phyloP scores from a whole-genome alignment of 176 grass and related monocot genomes.

The Carex littledalei region DNA sequence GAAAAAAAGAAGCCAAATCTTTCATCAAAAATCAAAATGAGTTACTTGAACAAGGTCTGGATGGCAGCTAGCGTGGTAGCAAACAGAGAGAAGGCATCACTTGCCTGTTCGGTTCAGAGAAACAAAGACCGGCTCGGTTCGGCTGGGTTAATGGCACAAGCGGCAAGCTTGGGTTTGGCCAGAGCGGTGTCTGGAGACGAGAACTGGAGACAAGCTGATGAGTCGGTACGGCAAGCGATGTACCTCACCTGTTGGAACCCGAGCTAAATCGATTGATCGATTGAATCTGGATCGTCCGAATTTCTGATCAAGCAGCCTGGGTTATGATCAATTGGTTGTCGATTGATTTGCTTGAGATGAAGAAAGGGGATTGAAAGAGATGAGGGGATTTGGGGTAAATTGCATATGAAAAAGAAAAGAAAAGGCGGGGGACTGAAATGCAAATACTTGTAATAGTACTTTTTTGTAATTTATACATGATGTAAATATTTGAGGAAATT shows the following conservation, averaged over 20 bases:
- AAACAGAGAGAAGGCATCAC: constrained; percentile 21
- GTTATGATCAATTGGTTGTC: neutral
- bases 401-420: neutral
- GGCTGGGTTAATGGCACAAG: constrained; percentile 3
- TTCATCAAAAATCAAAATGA: constrained; percentile 9
- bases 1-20: neutral
- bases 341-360: neutral
- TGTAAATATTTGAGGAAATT: too few species aligned
- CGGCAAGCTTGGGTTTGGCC: neutral
- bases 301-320: neutral
- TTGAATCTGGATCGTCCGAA: neutral
- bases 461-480: neutral
- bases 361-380: neutral
- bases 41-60: constrained; percentile 34
- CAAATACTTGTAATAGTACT: too few species aligned
- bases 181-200: constrained; percentile 7
- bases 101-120: constrained; percentile 12
- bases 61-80: constrained; percentile 35
- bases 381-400: neutral
- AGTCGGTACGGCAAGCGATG: constrained; percentile 38
- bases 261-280: neutral
- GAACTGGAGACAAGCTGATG: constrained; percentile 7
- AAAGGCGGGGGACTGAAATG: neutral
- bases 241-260: constrained; percentile 43
- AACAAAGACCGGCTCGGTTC: constrained; percentile 15